phyloP scores from a whole-genome alignment of 2,329 filamentous ascomycete species.

The Dactylellina sp. region DNA sequence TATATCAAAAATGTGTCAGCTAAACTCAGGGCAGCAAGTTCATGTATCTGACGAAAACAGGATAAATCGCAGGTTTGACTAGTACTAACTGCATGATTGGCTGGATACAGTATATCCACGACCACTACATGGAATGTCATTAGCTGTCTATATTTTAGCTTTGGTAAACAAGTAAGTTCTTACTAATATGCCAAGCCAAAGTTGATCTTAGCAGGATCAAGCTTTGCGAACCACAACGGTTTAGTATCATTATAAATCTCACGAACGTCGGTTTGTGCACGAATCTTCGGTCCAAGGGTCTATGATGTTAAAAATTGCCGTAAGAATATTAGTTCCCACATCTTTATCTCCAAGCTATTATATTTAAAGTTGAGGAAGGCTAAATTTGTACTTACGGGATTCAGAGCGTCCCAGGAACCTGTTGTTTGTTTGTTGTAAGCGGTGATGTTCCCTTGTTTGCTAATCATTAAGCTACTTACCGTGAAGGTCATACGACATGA shows the following conservation, averaged over 20 bases:
- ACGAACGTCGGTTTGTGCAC: slow-evolving; percentile 66
- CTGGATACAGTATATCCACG: slow-evolving; percentile 30
- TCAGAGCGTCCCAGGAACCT: slow-evolving; percentile 16
- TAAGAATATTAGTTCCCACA: slow-evolving; percentile 62
- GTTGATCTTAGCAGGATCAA: slow-evolving; percentile 65
- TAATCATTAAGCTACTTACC: slow-evolving; percentile 45
- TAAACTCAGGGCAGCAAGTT: too few relatives aligned
- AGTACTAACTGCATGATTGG: slow-evolving; percentile 14
- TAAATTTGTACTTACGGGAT: too few relatives aligned
- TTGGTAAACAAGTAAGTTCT: too few relatives aligned
- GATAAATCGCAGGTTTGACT: too few relatives aligned
- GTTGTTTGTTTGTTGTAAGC: too few relatives aligned
- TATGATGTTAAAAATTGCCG: slow-evolving; percentile 68
- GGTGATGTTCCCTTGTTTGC: too few relatives aligned
- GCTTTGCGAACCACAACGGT: slow-evolving; percentile 65
- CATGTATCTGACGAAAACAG: too few relatives aligned
- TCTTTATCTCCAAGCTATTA: too few relatives aligned
- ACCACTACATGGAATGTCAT: slow-evolving; percentile 12
- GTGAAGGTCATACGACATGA: slow-evolving; percentile 61
- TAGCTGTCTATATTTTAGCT: not conserved
- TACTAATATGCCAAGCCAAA: slow-evolving; percentile 67
- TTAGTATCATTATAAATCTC: slow-evolving; percentile 64
- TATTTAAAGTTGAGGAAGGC: too few relatives aligned
- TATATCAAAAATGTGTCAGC: slow-evolving; percentile 5
- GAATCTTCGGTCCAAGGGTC: slow-evolving; percentile 64